A percentile compares a stretch with the other conserved stretches of the same genome.
Conservation (phyloP, 106 monocot species). For the Dendrobium huoshanense region DNA sequence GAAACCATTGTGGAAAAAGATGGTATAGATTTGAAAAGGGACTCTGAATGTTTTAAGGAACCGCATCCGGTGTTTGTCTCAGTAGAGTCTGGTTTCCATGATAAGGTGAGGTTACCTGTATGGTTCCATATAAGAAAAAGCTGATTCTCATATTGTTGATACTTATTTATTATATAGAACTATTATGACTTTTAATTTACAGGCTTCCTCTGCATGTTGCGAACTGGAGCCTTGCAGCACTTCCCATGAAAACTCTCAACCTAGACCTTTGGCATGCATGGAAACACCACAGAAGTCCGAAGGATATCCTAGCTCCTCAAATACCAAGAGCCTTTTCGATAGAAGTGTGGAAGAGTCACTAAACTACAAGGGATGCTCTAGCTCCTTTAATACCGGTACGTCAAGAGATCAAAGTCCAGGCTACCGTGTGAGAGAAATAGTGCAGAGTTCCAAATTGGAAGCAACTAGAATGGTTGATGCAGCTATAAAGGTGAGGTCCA, state of each 20-base stretch:
- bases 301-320: background rate
- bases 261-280: constrained; percentile 1
- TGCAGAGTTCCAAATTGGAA: background rate
- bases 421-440: background rate
- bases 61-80: background rate
- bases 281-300: background rate
- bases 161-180: no score
- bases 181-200: background rate
- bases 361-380: background rate
- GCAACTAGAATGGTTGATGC: constrained; percentile 1
- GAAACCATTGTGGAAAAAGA: background rate
- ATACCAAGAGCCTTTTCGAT: background rate
- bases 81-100: background rate
- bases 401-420: background rate
- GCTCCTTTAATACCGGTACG: background rate
- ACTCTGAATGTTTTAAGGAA: constrained; percentile 1
- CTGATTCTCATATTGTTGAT: background rate
- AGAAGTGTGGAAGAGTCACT: background rate
- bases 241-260: background rate
- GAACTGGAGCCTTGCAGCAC: background rate
- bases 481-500: constrained; percentile 2
- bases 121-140: background rate
- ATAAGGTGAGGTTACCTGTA: background rate
- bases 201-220: background rate
- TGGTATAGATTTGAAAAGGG: background rate